A percentile compares a stretch with the other conserved stretches of the same genome.
phyloP scores from a whole-genome alignment of 2,329 filamentous ascomycete genomes.

The Talaromyces sp. region DNA sequence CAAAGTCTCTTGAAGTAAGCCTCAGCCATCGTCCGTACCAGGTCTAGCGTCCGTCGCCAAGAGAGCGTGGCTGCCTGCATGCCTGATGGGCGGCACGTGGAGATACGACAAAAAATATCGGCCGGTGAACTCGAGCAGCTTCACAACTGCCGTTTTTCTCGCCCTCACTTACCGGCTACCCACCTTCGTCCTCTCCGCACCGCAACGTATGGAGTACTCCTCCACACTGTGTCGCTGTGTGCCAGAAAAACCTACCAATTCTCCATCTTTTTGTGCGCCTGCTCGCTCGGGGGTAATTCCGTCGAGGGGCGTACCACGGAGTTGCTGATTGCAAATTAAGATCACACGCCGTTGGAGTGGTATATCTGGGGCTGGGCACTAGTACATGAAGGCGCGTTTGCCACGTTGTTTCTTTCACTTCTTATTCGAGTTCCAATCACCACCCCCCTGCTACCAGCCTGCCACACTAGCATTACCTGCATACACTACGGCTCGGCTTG shows the following conservation, averaged over 20 bases:
- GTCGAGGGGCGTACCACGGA: background rate
- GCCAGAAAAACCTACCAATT: background rate
- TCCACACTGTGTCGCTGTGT: background rate
- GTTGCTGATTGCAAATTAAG: background rate
- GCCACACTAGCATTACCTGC: background rate
- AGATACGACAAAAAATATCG: background rate
- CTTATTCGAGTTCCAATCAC: background rate
- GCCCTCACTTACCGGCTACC: background rate
- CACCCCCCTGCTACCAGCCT: too few relatives aligned
- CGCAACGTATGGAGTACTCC: background rate
- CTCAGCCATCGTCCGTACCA: background rate
- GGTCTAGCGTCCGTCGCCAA: background rate
- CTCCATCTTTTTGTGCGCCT: background rate
- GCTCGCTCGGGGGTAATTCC: background rate
- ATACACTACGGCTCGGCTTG: background rate
- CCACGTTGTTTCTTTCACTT: background rate
- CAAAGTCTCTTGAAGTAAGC: background rate
- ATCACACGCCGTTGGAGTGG: background rate
- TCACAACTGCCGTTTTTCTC: slow-evolving; percentile 1
- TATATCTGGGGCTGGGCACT: background rate
- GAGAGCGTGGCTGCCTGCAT: background rate
- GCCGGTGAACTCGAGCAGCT: background rate
- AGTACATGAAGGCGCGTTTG: background rate
- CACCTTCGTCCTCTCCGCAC: background rate
- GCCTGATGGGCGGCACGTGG: background rate